These are phyloP conservation scores for Pichia gijzeniarum DNA, from an alignment of 805 yeast genomes.

Conservation along the genomic window DNA sequence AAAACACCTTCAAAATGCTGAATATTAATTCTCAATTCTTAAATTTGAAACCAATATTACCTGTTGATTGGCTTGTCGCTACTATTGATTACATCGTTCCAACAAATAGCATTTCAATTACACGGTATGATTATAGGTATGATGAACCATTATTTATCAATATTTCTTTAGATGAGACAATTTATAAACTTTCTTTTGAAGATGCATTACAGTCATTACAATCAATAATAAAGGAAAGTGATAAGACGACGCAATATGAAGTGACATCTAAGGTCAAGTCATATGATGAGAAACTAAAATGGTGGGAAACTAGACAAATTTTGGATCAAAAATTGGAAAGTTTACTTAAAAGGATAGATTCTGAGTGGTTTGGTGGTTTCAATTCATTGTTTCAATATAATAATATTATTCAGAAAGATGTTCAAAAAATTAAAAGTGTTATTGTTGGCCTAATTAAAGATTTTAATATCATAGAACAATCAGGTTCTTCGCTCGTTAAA, in stretches of 20 bases:
- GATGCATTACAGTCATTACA: background rate
- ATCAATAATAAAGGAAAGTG: constrained; percentile 53
- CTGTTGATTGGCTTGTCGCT: constrained; percentile 50
- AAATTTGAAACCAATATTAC: constrained; percentile 26
- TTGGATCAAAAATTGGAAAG: constrained; percentile 51
- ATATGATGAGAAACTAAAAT: constrained; percentile 52
- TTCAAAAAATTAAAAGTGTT: constrained; percentile 31
- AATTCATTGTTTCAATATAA: constrained; percentile 48
- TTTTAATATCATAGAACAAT: background rate
- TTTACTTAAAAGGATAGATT: constrained; percentile 54
- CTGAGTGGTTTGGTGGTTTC: constrained; percentile 74
- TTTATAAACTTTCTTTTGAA: constrained; percentile 27
- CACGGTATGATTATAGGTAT: constrained; percentile 8
- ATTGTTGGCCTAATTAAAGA: constrained; percentile 22
- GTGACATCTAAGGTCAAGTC: constrained; percentile 48
- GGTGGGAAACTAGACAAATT: constrained; percentile 72
- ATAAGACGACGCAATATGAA: constrained; percentile 48
- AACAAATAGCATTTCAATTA: constrained; percentile 52
- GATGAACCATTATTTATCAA: constrained; percentile 36
- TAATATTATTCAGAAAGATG: constrained; percentile 21
- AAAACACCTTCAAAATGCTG: too few relatives aligned
- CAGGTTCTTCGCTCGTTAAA: background rate
- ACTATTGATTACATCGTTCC: constrained; percentile 53
- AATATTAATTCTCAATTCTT: constrained; percentile 1
- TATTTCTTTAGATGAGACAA: constrained; percentile 52